These are phyloP conservation scores for Penicillium mononematosum DNA, from an alignment of 495 filamentous ascomycete species.

Conservation along the genomic window DNA sequence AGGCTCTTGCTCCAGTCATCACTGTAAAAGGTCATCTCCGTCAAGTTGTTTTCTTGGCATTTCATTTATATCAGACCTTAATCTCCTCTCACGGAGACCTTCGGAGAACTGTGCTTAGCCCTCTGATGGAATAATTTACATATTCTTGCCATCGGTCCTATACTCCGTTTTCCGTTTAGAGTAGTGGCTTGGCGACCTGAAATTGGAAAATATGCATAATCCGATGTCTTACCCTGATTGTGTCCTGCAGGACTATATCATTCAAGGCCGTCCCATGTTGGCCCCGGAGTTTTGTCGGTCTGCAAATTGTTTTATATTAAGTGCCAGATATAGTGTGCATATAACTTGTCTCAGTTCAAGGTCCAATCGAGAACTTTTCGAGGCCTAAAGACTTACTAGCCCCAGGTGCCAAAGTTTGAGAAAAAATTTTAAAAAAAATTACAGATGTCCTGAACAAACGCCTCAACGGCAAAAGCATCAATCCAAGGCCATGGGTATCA, in stretches of 20 bases:
- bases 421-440: not conserved
- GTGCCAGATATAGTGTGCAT: conserved; percentile 5
- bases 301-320: conserved; percentile 1
- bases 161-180: not conserved
- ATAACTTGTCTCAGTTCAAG: not conserved
- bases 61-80: conserved; percentile 26
- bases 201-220: not conserved
- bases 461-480: conserved; percentile 8
- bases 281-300: not conserved
- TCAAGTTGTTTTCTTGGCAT: conserved; percentile 11
- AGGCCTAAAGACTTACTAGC: conserved; percentile 6
- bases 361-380: not conserved
- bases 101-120: conserved; percentile 3
- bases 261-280: not conserved
- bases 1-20: conserved; percentile 6
- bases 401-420: not conserved
- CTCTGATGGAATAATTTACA: not conserved
- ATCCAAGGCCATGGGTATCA: conserved; percentile 23
- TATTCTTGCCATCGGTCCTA: not conserved
- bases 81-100: conserved; percentile 11
- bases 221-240: not conserved
- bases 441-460: not conserved
- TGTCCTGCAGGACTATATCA: not conserved
- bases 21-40: conserved; percentile 1
- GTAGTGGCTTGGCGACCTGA: not conserved